Base-by-base conservation (phyloP, 73 alveolate species). In the Stentor coeruleus region DNA sequence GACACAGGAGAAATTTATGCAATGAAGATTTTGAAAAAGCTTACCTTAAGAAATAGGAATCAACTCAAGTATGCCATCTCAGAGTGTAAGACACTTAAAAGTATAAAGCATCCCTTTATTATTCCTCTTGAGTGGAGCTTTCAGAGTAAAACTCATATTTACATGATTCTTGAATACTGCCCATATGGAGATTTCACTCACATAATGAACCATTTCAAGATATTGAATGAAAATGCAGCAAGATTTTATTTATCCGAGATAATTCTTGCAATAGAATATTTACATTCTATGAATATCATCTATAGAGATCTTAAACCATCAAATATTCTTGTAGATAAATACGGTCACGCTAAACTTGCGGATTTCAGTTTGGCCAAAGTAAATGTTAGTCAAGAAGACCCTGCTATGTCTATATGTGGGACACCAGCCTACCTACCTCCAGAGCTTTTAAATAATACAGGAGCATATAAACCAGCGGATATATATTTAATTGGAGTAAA, bases 21-120 rank as follows among this genome's bases (percentile, higher is more conserved):
- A 2, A 86, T 96, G 97, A 96, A 96, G 82, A 93, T 87, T 31
- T 83, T 96, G 49, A 74, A 91, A 33, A 96, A 94, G 84, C 87
- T 85, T 31, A 85, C 91, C 72, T 87, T 96, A 31, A 92, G 89
- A 89, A 96, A 94, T 15, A 92, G 91, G 88, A 95, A 93, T 6
- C 74, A 74, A 33, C 11, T 74, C 28, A 81, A 81, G 76, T 81
- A 81, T 37, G 87, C 91, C 31, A 38, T 49, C 4, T 35, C 66
- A 14, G 91, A 85, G 79, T 83, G 66, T 38, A 80, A 81, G 3
- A 85, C 85, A 2, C 74, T 91, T 57, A 58, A 42, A n/a, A 49
- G 58, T 38, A 81, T 89, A 4, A 58, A 84, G 15, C 91, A 91
- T 49, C 96, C 96, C 26, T 89, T 81, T 36, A 85, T 91, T n/a